Base-by-base conservation (phyloP, 2,329 filamentous ascomycete genomes). In the Fusarium transvaalense region DNA sequence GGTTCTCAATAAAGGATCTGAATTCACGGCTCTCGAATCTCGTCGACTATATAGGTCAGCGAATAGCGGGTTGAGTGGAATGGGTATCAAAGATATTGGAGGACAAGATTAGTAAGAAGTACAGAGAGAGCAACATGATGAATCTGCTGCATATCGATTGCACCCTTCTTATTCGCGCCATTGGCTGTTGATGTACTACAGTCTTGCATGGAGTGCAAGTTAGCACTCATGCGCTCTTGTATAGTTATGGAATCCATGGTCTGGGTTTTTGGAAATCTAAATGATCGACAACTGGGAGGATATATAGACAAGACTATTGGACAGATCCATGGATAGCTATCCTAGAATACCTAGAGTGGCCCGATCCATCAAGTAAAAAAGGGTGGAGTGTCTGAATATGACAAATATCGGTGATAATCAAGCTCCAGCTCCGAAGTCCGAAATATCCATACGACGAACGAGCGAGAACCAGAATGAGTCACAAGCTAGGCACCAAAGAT, bases 361-460 rank as follows among this genome's bases (percentile, higher is more conserved):
- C 35, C 19, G 39, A 45, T 21, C 42, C 29, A 42, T 9, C 21
- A 19, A 45, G 43, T 9, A 38, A 46, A 47, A 41, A 37, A 56
- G n/a, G 21, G 67, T 68, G 66, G 55, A 61, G 61, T 71, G 61
- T 57, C 59, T 45, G 41, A 55, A 45, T 62, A 61, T 74, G 70
- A 73, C 72, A 74, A 74, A 74, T 73, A 41, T 45, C 61, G 68
- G 65, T 42, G 53, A 62, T 71, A 64, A 63, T 58, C 37, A 45
- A 61, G 48, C 45, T 58, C 58, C 66, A 48, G 58, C 39, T 68
- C 69, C 71, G 69, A 74, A 70, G 39, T 69, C 67, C 67, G 67
- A 61, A 56, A 43, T 53, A 23, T 38, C 46, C 59, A 42, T 45
- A 35, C 15, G 56, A 41, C 42, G 58, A 21, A 41, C 42, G 58